These are phyloP conservation scores for Periconia sp. DNA, from an alignment of 2,329 filamentous ascomycete genomes.

Conservation along the genomic window DNA sequence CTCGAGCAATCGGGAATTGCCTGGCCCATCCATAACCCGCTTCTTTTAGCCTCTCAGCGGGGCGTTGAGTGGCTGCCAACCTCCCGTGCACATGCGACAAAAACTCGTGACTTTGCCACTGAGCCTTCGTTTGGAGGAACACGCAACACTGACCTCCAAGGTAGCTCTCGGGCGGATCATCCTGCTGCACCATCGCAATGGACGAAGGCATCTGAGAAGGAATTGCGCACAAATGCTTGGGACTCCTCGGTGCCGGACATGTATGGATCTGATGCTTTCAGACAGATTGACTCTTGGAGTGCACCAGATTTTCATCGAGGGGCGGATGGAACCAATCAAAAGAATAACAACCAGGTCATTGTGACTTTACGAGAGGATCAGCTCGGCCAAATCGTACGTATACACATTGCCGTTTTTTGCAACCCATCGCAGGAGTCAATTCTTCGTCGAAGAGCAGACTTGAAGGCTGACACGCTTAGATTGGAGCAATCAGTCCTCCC, in stretches of 20 bases:
- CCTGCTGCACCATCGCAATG: conserved; percentile 17
- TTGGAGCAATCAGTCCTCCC: conserved; percentile 27
- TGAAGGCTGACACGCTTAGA: conserved; percentile 3
- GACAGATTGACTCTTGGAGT: conserved; percentile 16
- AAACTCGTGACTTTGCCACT: neutral
- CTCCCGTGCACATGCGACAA: neutral
- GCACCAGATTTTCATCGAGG: neutral
- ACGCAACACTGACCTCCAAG: conserved; percentile 16
- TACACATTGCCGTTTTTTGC: too few relatives aligned
- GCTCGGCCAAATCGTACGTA: conserved; percentile 22
- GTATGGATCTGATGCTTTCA: conserved; percentile 7
- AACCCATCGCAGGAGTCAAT: neutral
- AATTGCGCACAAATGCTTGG: conserved; percentile 13
- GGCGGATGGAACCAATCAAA: conserved; percentile 1
- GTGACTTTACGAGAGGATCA: conserved; percentile 32
- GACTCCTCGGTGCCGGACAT: conserved; percentile 16
- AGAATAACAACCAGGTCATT: conserved; percentile 18
- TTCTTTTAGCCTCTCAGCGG: conserved; percentile 21
- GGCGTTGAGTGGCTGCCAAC: conserved; percentile 1
- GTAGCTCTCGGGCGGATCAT: conserved; percentile 19
- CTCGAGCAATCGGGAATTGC: conserved; percentile 74
- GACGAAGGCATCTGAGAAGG: conserved; percentile 11
- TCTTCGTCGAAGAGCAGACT: neutral
- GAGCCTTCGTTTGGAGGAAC: conserved; percentile 13
- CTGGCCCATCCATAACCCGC: conserved; percentile 64